Evolutionary conservation across 2,329 filamentous ascomycete species (phyloP).

Genomic region (Monosporascus sp.): DNA sequence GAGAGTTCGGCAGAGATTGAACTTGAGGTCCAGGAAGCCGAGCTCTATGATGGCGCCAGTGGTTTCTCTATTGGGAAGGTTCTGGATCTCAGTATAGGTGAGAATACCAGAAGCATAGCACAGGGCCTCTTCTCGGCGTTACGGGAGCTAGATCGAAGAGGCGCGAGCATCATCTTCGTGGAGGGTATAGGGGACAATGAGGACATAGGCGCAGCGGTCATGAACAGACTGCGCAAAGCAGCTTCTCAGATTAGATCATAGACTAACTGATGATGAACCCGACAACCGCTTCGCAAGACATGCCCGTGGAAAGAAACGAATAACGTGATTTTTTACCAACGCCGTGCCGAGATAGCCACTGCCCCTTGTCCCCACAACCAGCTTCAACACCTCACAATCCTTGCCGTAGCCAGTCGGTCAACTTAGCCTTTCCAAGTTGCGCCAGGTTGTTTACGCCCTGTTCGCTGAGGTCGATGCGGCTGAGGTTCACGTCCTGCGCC

Average conservation of each 20-base stretch:
- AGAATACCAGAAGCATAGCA: constrained; percentile 68
- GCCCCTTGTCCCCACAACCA: constrained; percentile 5
- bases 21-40: constrained; percentile 35
- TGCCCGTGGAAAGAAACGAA: constrained; percentile 16
- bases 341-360: constrained; percentile 21
- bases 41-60: constrained; percentile 30
- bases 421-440: constrained; percentile 86
- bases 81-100: constrained; percentile 70
- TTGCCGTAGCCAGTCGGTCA: constrained; percentile 86
- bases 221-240: constrained; percentile 78
- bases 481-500: constrained; percentile 83
- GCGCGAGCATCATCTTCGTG: constrained; percentile 80
- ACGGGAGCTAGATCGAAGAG: constrained; percentile 73
- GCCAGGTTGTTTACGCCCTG: constrained; percentile 92
- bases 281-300: constrained; percentile 14
- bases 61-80: constrained; percentile 34
- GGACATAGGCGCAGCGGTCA: constrained; percentile 80
- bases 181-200: constrained; percentile 79
- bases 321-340: constrained; percentile 22
- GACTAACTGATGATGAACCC: constrained; percentile 28
- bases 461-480: constrained; percentile 92
- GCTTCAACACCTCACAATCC: constrained; percentile 50
- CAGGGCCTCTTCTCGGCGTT: constrained; percentile 84
- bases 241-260: constrained; percentile 55
- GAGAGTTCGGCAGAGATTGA: constrained; percentile 21